Evolutionary conservation across 768 basidiomycete genomes (phyloP), one percentile per base, ranked within the genome.

Genomic region (Cystofilobasidium capitatum): DNA sequence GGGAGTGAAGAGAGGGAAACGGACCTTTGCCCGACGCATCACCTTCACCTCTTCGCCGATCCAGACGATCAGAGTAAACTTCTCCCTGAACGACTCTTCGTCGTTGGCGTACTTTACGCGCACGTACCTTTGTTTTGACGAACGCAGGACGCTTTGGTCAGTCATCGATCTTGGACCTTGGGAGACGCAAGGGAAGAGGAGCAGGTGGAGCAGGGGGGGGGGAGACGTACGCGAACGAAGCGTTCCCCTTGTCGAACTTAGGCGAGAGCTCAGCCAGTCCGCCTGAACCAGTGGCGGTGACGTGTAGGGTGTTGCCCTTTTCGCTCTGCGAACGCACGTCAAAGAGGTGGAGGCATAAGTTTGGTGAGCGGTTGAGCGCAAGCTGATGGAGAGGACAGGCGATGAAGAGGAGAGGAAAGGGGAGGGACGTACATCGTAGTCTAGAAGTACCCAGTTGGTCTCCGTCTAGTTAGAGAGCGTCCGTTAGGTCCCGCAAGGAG

Each of bases 361-460:
- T 14, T 14, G 35, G 44, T 3, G 20, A 33, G 62, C 7, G 22
- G 60, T 4, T 10, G n/a, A 22, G 58, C 10, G 6, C 12, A 42
- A 26, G 54, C 26, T 54, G 64, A 26, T 2, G 36, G 54, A 58
- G 13, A 24, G 37, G 14, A 16, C 36, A 35, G 42, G 26, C 13
- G 47, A 31, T 26, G 17, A 55, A 35, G 60, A 29, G 20, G 59
- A 37, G 49, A 45, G 44, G 29, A 59, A 13, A 35, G 60, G 8
- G 17, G 14, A 29, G 29, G 39, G 45, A 65, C 81, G 74, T 71
- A 85, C 86, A 80, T 88, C 86, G 77, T 97, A 98, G 76, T 94
- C 89, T 66, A 96, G 79, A 65, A 97, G 80, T 54, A 93, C 75
- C 91, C 91, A 97, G 76, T 88, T 96, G 37, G 85, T 88, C 36